Percentiles rank a stretch among this genome's conserved stretches.
phyloP scores from a whole-genome alignment of 177 flowering plant species.

The Vitis hybrid region DNA sequence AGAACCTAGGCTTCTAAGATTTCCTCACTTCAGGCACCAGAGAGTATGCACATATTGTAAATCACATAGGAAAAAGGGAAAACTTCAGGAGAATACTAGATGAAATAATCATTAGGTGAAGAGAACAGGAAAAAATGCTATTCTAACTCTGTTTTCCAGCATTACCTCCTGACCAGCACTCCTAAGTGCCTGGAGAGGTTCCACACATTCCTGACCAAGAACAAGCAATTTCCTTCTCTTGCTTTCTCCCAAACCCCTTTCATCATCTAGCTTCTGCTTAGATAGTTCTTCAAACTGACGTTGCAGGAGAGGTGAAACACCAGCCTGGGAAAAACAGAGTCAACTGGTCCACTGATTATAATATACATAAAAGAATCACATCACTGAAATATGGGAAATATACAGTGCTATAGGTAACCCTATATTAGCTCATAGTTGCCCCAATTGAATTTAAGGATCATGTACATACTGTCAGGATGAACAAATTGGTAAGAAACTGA shows the following conservation, averaged over 20 bases:
- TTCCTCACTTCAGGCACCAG: no score
- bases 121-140: neutral
- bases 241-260: slow-evolving; percentile 16
- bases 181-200: slow-evolving; percentile 86
- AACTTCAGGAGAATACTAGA: no score
- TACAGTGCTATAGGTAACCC: neutral
- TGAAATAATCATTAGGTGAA: no score
- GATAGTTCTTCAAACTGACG: slow-evolving; percentile 75
- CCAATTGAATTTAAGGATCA: slow-evolving; percentile 1
- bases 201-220: slow-evolving; percentile 82
- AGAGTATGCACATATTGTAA: no score
- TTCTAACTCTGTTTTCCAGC: neutral
- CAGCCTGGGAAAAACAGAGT: slow-evolving; percentile 54
- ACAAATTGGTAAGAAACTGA: neutral
- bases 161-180: slow-evolving; percentile 71
- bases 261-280: slow-evolving; percentile 32
- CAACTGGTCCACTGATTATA: neutral
- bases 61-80: no score
- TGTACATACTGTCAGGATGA: neutral
- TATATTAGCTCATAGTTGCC: neutral
- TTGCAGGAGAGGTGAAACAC: slow-evolving; percentile 80
- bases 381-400: neutral
- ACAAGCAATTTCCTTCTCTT: slow-evolving; percentile 62
- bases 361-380: neutral
- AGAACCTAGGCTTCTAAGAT: no score